These are phyloP conservation scores for Cornus suecica DNA, from an alignment of 148 eudicot genomes.

Conservation along the genomic window DNA sequence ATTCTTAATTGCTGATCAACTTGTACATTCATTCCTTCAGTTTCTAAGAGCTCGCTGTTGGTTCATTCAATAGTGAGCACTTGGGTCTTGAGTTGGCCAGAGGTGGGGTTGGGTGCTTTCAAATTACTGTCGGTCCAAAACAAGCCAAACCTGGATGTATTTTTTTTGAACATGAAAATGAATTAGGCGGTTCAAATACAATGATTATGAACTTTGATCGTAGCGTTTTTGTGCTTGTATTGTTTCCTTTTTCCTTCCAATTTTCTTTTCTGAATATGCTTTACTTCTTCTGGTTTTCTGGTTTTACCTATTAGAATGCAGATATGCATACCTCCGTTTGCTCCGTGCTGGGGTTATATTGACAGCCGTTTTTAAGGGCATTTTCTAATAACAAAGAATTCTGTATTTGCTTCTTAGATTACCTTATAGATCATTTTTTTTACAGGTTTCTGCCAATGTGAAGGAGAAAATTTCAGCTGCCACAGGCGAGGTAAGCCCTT, in stretches of 20 bases:
- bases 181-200: too few species aligned
- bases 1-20: too few species aligned
- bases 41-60: too few species aligned
- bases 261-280: neutral
- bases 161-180: too few species aligned
- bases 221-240: neutral
- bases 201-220: too few species aligned
- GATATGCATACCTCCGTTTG: neutral
- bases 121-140: neutral
- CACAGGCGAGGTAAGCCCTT: conserved; percentile 65
- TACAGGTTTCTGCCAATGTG: conserved; percentile 72
- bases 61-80: too few species aligned
- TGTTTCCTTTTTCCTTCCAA: neutral
- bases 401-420: neutral
- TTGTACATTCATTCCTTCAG: too few species aligned
- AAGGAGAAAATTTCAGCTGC: conserved; percentile 85
- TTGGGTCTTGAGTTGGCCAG: too few species aligned
- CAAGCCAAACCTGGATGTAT: neutral
- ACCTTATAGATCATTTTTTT: neutral
- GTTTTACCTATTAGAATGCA: neutral
- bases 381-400: neutral
- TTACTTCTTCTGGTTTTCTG: neutral
- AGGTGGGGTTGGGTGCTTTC: neutral
- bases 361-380: neutral
- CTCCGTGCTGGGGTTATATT: neutral